phyloP scores from a whole-genome alignment of 768 basidiomycete genomes.

The Amanita rimosa region DNA sequence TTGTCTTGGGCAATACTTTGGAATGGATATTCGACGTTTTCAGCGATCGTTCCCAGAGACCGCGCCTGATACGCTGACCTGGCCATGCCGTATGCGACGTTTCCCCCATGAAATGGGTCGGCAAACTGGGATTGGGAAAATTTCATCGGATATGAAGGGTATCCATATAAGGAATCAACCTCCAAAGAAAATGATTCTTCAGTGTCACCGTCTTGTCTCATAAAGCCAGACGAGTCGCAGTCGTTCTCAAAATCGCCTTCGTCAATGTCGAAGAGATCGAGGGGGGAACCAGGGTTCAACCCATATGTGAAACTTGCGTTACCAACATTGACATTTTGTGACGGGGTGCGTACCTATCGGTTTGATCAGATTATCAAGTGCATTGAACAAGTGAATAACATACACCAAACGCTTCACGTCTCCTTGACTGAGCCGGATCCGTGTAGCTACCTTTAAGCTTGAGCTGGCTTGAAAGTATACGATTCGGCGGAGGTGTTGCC shows the following conservation, averaged over 20 bases:
- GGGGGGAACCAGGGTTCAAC: conserved; percentile 29
- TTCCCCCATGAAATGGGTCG: conserved; percentile 26
- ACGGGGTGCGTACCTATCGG: conserved; percentile 21
- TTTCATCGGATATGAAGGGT: conserved; percentile 21
- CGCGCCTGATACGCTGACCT: conserved; percentile 13
- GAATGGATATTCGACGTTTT: conserved; percentile 33
- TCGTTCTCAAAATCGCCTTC: conserved; percentile 55
- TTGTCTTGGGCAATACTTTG: conserved; percentile 14
- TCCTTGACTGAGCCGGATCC: conserved; percentile 49
- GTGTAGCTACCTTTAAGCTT: conserved; percentile 63
- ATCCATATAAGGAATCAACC: conserved; percentile 20
- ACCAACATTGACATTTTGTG: conserved; percentile 16
- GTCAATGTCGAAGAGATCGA: conserved; percentile 64
- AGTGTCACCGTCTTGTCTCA: conserved; percentile 19
- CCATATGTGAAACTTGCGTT: conserved; percentile 22
- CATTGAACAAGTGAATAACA: conserved; percentile 16
- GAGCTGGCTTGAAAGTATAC: conserved; percentile 38
- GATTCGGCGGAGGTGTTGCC: conserved; percentile 63
- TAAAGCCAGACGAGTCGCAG: conserved; percentile 18
- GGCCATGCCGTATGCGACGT: conserved; percentile 6
- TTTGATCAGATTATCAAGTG: neutral
- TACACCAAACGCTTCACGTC: conserved; percentile 34
- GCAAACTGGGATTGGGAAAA: conserved; percentile 17
- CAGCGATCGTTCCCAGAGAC: conserved; percentile 23
- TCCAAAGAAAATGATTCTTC: conserved; percentile 27